These are phyloP conservation scores for Cadophora malorum DNA, from an alignment of 2,329 filamentous ascomycete genomes.

Conservation along the genomic window DNA sequence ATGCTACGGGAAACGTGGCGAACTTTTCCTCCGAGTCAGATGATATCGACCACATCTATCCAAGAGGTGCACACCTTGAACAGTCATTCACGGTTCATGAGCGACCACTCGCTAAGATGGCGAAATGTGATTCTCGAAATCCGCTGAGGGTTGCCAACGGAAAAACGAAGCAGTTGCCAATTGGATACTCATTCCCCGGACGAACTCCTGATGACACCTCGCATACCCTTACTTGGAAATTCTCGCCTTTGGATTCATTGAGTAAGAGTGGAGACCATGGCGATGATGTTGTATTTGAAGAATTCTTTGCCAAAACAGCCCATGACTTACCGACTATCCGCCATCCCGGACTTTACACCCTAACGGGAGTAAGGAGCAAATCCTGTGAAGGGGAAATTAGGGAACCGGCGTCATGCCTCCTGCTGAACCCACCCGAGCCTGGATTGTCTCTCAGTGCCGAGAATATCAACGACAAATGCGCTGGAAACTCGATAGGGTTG, in stretches of 20 bases:
- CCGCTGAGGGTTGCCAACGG: conserved; percentile 86
- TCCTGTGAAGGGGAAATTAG: conserved; percentile 87
- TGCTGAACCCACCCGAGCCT: conserved; percentile 91
- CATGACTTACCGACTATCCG: conserved; percentile 72
- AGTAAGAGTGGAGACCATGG: conserved; percentile 74
- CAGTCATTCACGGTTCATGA: conserved; percentile 88
- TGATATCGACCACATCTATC: conserved; percentile 67
- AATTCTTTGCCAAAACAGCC: conserved; percentile 65
- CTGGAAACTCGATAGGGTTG: conserved; percentile 89
- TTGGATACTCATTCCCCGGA: conserved; percentile 71
- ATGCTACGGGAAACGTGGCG: conserved; percentile 86
- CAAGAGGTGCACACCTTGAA: conserved; percentile 67
- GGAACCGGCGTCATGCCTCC: conserved; percentile 90
- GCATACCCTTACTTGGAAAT: conserved; percentile 80
- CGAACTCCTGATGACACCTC: conserved; percentile 64
- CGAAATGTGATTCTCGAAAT: conserved; percentile 78
- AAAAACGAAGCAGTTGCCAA: conserved; percentile 68
- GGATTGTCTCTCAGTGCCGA: conserved; percentile 75
- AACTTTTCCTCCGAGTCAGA: conserved; percentile 73
- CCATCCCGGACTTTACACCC: conserved; percentile 83
- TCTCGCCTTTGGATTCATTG: conserved; percentile 75
- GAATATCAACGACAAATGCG: conserved; percentile 92
- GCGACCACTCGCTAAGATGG: conserved; percentile 75
- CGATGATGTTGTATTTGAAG: conserved; percentile 61
- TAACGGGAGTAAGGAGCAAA: conserved; percentile 79